Base-by-base conservation (phyloP, 768 basidiomycete species). In the Suillus fuscotomentosus region DNA sequence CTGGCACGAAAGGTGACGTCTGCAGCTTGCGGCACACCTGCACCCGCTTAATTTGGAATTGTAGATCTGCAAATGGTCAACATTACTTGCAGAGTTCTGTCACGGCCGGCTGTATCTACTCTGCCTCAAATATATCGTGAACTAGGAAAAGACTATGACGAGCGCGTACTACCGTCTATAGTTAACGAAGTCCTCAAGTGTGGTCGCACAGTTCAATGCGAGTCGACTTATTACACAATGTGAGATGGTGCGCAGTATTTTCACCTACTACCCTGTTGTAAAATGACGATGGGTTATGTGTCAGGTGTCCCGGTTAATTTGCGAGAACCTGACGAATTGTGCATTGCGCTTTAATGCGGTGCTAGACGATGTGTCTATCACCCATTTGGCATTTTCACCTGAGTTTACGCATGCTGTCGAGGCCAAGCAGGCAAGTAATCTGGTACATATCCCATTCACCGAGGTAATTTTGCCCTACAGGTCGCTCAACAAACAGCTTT, bases 401-500 rank as follows among this genome's bases (percentile, higher is more conserved):
- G 97, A 99, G 71, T 99, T 99, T 79, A 97, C 96, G 1, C 92
- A 95, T 74, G 95, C 95, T 15, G 95, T 97, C 50, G 95, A 97
- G 77, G 93, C 94, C 42, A 97, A 97, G 79, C 92, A 94, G 78
- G 90, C 87, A 60, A 63, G 80, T 70, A 20, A 38, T 62, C 39
- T 43, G 62, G 39, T 66, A 22, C 62, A 27, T 17, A 34, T 54
- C 60, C 45, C 55, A 31, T 56, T 55, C 38, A 50, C 27, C 14
- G 9, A 22, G 62, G 55, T 62, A 43, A 31, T 51, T 54, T 56
- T 51, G 3, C 31, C 31, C 51, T 51, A 79, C 17, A 97, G 88
- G 91, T 99, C 69, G 97, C 97, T n/a, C 97, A 99, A 86, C 97
- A 99, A 88, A 99, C 96, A 50, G 97, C 97, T 10, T 83, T 99